Evolutionary conservation across 2,329 filamentous ascomycete genomes (phyloP).

Genomic region (Fusarium graminum): DNA sequence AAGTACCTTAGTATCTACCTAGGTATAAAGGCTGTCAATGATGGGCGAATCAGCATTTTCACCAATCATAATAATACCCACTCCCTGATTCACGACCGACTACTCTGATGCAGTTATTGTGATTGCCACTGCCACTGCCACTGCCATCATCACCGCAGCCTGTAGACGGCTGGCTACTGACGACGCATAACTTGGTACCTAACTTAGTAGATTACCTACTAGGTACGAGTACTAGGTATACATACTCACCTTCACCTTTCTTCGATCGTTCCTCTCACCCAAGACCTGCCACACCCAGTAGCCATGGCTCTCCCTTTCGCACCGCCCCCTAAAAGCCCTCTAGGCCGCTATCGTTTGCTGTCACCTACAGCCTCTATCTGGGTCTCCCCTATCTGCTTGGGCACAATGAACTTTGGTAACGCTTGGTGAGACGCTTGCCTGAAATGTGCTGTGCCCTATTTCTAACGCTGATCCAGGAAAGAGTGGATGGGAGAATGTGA

Average conservation of each 20-base stretch:
- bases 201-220: not conserved
- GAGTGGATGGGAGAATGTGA: constrained; percentile 73
- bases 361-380: constrained; percentile 74
- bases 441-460: rapidly evolving
- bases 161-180: not conserved
- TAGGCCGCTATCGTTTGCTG: constrained; percentile 75
- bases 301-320: constrained; percentile 54
- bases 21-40: not conserved
- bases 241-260: not conserved
- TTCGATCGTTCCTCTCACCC: not conserved
- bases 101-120: not conserved
- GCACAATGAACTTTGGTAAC: constrained; percentile 74
- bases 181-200: no score
- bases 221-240: not conserved
- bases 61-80: not conserved
- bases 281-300: not conserved
- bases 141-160: not conserved
- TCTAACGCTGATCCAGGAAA: constrained; percentile 55
- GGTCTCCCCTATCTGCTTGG: constrained; percentile 76
- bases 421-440: constrained; percentile 56
- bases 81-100: not conserved
- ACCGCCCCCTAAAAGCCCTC: constrained; percentile 67
- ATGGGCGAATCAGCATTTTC: not conserved
- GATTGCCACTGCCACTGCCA: not conserved
- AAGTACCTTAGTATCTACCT: not conserved